These are phyloP conservation scores for Fraxinus anomala DNA, from an alignment of 257 asterid genomes.

Conservation along the genomic window DNA sequence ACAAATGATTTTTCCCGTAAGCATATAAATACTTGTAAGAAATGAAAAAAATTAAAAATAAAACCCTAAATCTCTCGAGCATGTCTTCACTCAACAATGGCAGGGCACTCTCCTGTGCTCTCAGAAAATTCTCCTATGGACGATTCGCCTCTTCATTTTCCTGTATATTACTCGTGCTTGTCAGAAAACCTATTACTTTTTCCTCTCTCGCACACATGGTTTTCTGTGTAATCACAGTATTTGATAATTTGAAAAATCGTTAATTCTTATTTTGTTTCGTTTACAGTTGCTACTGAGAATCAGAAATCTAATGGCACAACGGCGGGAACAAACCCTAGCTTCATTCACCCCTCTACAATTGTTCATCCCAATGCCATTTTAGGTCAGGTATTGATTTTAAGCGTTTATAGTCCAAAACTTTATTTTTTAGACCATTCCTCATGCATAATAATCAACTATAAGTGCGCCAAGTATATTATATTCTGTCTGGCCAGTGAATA, in stretches of 20 bases:
- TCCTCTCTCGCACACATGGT: background rate
- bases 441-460: background rate
- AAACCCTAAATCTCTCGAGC: background rate
- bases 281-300: constrained; percentile 51
- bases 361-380: constrained; percentile 68
- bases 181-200: too few species aligned
- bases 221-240: background rate
- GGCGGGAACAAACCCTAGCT: constrained; percentile 30
- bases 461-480: background rate
- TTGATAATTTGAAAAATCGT: background rate
- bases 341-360: constrained; percentile 66
- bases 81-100: constrained; percentile 42
- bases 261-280: constrained; percentile 11
- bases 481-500: background rate
- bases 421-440: background rate
- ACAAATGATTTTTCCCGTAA: background rate
- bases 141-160: constrained; percentile 49
- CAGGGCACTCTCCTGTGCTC: constrained; percentile 40
- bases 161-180: constrained; percentile 27
- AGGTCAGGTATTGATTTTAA: constrained; percentile 58
- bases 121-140: constrained; percentile 35
- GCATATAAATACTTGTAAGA: background rate
- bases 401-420: constrained; percentile 9
- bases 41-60: background rate
- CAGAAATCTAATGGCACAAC: constrained; percentile 31